phyloP scores from a whole-genome alignment of 179 eudicot genomes.

The Actinidia chinensis region DNA sequence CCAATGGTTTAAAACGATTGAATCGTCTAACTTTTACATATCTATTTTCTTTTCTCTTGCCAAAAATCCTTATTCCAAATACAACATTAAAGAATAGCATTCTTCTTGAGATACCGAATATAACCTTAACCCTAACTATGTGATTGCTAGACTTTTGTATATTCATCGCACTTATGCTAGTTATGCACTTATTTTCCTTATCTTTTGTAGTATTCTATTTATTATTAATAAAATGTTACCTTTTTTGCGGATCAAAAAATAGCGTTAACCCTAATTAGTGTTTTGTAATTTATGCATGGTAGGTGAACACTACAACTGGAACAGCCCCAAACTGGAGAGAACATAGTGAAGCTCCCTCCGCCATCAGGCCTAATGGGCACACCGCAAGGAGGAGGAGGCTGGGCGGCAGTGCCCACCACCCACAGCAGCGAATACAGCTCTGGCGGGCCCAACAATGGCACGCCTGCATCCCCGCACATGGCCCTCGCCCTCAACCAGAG shows the following conservation, averaged over 20 bases:
- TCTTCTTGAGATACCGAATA: too few relatives aligned
- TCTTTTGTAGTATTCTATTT: not conserved
- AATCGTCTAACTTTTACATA: too few relatives aligned
- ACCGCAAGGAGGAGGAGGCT: conserved; percentile 19
- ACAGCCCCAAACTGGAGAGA: conserved; percentile 32
- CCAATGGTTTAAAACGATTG: too few relatives aligned
- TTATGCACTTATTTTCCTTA: not conserved
- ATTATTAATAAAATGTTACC: not conserved
- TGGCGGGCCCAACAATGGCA: conserved; percentile 13
- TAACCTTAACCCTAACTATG: too few relatives aligned
- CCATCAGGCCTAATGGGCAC: conserved; percentile 28
- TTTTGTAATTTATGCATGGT: not conserved
- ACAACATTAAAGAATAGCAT: too few relatives aligned
- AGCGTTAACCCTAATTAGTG: too few relatives aligned
- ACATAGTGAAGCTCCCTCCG: conserved; percentile 44
- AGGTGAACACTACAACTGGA: conserved; percentile 33
- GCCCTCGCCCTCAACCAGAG: conserved; percentile 43
- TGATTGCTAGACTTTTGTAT: not conserved
- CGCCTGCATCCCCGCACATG: conserved; percentile 40
- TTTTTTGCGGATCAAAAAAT: not conserved
- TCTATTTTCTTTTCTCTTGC: too few relatives aligned
- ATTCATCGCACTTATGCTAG: not conserved
- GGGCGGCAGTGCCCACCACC: conserved; percentile 20
- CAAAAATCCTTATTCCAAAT: too few relatives aligned
- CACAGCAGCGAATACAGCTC: conserved; percentile 28